These are phyloP conservation scores for Aegilops longissima DNA, from an alignment of 176 grass and related monocot species.

Conservation along the genomic window DNA sequence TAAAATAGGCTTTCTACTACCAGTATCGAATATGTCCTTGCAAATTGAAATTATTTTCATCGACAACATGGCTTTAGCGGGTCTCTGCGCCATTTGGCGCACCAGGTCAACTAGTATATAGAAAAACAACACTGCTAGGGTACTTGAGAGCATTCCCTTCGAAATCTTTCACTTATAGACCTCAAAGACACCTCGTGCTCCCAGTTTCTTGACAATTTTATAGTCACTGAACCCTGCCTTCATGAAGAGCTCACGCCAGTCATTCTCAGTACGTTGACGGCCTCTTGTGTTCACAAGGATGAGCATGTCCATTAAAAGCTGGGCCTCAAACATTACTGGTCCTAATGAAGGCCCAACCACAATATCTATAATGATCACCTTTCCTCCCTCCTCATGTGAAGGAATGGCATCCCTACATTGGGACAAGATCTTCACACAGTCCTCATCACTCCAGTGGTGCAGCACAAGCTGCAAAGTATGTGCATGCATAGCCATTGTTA, in stretches of 20 bases:
- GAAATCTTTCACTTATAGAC: slow-evolving; percentile 12
- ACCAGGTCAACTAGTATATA: background rate
- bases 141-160: background rate
- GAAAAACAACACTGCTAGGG: background rate
- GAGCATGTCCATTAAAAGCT: slow-evolving; percentile 30
- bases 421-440: slow-evolving; percentile 36
- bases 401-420: slow-evolving; percentile 40
- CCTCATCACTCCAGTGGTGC: slow-evolving; percentile 40
- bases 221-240: slow-evolving; percentile 42
- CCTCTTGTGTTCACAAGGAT: slow-evolving; percentile 31
- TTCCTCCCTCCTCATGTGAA: slow-evolving; percentile 20
- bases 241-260: slow-evolving; percentile 31
- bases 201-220: slow-evolving; percentile 10
- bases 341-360: background rate
- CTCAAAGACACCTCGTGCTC: slow-evolving; percentile 5
- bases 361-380: slow-evolving; percentile 45
- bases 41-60: no score
- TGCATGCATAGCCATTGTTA: background rate
- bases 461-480: slow-evolving; percentile 21
- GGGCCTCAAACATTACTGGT: slow-evolving; percentile 19
- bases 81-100: no score
- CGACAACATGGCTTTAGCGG: no score
- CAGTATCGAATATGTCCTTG: no score
- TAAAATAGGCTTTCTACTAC: no score
- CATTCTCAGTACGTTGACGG: slow-evolving; percentile 34